phyloP scores from a whole-genome alignment of 208 protist species.

The Kentomonas sorsogonicus region DNA sequence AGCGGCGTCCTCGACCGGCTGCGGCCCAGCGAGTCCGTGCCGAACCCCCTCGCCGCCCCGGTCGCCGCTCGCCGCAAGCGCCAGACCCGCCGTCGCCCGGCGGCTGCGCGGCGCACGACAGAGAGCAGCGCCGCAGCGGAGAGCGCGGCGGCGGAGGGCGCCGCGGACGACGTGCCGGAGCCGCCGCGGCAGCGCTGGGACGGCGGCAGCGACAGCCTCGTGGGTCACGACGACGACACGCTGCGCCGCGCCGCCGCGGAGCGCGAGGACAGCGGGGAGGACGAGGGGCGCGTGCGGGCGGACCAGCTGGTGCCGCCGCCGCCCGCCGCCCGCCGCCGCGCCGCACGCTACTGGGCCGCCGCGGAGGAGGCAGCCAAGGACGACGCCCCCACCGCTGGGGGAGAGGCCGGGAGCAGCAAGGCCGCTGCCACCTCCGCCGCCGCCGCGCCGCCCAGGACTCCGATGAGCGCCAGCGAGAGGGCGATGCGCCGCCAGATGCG shows the following conservation, averaged over 20 bases:
- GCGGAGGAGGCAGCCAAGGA: too few species aligned
- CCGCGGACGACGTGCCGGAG: not conserved
- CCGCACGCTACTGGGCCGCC: too few species aligned
- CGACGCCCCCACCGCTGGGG: too few species aligned
- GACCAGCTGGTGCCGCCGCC: too few species aligned
- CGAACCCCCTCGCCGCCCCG: slow-evolving; percentile 55
- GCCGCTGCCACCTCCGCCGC: not conserved
- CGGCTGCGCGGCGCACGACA: slow-evolving; percentile 1
- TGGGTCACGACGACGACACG: not conserved
- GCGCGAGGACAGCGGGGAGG: too few species aligned
- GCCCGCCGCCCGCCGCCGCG: too few species aligned
- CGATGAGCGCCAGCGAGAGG: slow-evolving; percentile 6
- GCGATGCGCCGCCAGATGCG: slow-evolving; percentile 20
- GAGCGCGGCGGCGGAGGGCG: not conserved
- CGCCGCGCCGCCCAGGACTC: not conserved
- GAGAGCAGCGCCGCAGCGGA: slow-evolving; percentile 3
- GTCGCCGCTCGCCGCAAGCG: too few species aligned
- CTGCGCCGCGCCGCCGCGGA: too few species aligned
- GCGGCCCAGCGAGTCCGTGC: slow-evolving; percentile 38
- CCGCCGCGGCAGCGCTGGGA: not conserved
- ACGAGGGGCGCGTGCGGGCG: too few species aligned
- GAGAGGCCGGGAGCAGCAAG: too few species aligned
- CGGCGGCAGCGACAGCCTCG: not conserved
- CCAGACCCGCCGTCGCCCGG: too few species aligned
- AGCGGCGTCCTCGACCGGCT: slow-evolving; percentile 59